These are phyloP conservation scores for Helianthus tuberosus DNA, from an alignment of 129 eudicot genomes.

Conservation along the genomic window DNA sequence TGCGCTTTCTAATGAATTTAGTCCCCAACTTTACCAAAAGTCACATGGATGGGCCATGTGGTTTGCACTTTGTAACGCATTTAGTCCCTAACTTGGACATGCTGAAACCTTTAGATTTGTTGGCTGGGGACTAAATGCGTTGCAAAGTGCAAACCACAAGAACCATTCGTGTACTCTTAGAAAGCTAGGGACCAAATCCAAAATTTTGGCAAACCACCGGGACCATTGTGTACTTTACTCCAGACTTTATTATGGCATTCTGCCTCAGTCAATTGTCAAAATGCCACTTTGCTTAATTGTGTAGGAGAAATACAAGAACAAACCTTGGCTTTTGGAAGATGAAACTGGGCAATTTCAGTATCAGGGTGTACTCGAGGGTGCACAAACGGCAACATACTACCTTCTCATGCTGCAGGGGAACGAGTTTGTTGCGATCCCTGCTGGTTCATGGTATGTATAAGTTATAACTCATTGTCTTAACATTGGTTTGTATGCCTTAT, in stretches of 20 bases:
- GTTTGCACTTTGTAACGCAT: too few species aligned
- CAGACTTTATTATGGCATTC: background rate
- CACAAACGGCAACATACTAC: conserved; percentile 93
- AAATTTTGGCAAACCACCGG: too few species aligned
- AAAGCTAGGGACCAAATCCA: too few species aligned
- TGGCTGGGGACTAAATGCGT: too few species aligned
- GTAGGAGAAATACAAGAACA: conserved; percentile 95
- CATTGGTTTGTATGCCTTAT: background rate
- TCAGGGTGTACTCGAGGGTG: conserved; percentile 92
- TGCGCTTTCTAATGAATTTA: too few species aligned
- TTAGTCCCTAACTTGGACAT: too few species aligned
- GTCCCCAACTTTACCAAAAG: too few species aligned
- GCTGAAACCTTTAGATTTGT: too few species aligned
- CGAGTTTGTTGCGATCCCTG: conserved; percentile 98
- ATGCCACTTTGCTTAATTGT: conserved; percentile 17
- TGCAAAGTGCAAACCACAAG: too few species aligned
- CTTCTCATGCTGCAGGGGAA: conserved; percentile 92
- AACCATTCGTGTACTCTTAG: too few species aligned
- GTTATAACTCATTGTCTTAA: background rate
- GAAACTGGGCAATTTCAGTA: conserved; percentile 86
- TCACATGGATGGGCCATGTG: too few species aligned
- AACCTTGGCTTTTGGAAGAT: conserved; percentile 97
- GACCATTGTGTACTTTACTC: too few species aligned
- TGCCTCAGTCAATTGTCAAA: conserved; percentile 17
- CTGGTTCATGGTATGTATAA: conserved; percentile 81